Base-by-base conservation (phyloP, 2,329 filamentous ascomycete genomes). In the Talaromyces funiculosus region DNA sequence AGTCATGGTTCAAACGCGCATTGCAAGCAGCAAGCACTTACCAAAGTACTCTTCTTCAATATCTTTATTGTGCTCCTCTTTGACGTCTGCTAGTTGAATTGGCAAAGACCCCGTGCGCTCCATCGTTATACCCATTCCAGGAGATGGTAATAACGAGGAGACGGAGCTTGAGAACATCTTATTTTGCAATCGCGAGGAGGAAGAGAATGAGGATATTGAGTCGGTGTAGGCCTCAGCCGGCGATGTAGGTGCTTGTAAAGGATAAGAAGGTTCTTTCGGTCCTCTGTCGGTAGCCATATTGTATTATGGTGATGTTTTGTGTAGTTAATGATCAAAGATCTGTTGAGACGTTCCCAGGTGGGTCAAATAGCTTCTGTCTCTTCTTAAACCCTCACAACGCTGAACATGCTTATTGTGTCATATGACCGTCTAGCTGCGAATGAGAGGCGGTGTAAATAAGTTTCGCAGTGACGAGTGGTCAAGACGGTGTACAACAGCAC, bases 1-100 rank as follows among this genome's bases (percentile, higher is more conserved):
- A 51, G 47, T 33, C 29, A 20, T 47, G 26, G 2, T 33, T 22
- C 9, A 20, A 12, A 33, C 4, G 29, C 5, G 29, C 45, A 18
- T 8, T 51, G 26, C 29, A 22, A 5, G 5, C 29, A 47, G 85
- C 9, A 51, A 8, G n/a, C 5, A 33, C 88, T 76, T 86, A 92
- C 90, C 91, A 69, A 90, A 82, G 74, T 89, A 93, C 68, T 86
- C 81, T 68, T 82, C 77, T 62, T 82, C 79, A 29, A 81, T 73
- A 53, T 81, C 71, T 51, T 79, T 74, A 61, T 81, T 79, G 62
- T 82, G 89, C 69, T 96, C 92, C 73, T 97, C 92, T 69, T 92
- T 84, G 20, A 97, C 89, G 68, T 94, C 90, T 16, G 90, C 89
- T 63, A 97, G 80, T 57, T 82, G 82, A 62, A 84, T 82, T 75